Evolutionary conservation across 1,284 basidiomycete species (phyloP).

Genomic region (Cystobasidium slooffiae): DNA sequence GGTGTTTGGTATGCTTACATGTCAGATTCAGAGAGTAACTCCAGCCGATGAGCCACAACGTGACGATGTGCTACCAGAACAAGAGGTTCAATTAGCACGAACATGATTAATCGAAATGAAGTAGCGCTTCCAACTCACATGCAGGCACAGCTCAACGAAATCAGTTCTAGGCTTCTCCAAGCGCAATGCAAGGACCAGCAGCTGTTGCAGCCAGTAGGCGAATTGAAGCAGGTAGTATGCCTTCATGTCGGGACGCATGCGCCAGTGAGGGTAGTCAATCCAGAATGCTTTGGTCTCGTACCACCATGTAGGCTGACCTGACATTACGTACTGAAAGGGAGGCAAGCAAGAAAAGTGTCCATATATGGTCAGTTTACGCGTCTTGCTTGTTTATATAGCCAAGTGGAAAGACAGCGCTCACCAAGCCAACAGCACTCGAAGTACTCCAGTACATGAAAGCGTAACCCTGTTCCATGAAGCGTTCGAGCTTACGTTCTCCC

Average conservation of each 20-base stretch:
- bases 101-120: no score
- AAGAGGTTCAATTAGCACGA: no score
- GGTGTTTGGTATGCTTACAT: no score
- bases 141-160: conserved; percentile 77
- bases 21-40: conserved; percentile 76
- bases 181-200: conserved; percentile 78
- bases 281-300: conserved; percentile 82
- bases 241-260: conserved; percentile 85
- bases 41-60: conserved; percentile 96
- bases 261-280: conserved; percentile 83
- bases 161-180: conserved; percentile 95
- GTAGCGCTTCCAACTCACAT: no score
- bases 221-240: conserved; percentile 77
- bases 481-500: conserved; percentile 69
- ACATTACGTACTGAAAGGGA: conserved; percentile 82
- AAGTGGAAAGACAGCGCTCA: conserved; percentile 60
- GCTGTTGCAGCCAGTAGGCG: conserved; percentile 93
- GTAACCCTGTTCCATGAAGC: conserved; percentile 91
- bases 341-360: no score
- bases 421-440: conserved; percentile 75
- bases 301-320: conserved; percentile 84
- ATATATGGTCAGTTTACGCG: no score
- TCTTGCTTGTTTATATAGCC: background rate
- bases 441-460: conserved; percentile 77
- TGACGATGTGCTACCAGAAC: conserved; percentile 92